Percentiles rank a stretch among this genome's conserved stretches.
Conservation (phyloP, 2,329 filamentous ascomycete species). For the Triangularia setosa region DNA sequence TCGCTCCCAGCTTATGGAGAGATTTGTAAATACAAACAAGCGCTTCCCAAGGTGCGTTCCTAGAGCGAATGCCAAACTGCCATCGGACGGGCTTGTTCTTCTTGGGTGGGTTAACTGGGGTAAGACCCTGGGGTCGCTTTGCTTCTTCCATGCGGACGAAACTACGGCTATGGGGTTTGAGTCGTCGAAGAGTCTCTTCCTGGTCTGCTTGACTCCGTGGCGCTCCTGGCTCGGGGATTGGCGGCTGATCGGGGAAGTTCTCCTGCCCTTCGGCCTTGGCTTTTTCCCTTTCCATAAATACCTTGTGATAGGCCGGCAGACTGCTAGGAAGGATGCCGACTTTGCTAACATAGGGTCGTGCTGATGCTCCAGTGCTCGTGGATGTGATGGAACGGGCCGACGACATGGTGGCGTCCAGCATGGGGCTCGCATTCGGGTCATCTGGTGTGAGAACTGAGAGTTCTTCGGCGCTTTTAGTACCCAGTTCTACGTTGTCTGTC, state of each 20-base stretch:
- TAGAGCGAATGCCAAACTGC: conserved; percentile 96
- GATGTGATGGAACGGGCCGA: conserved; percentile 53
- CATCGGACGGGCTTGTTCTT: conserved; percentile 81
- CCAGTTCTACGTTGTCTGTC: conserved; percentile 47
- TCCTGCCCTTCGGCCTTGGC: conserved; percentile 46
- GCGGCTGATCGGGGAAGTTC: conserved; percentile 38
- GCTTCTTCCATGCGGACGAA: conserved; percentile 65
- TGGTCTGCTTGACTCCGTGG: conserved; percentile 68
- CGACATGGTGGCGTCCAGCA: conserved; percentile 51
- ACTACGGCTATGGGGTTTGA: conserved; percentile 80
- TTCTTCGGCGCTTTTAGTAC: conserved; percentile 25
- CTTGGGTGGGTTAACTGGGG: conserved; percentile 60
- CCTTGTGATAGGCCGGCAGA: conserved; percentile 83
- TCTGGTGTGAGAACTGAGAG: conserved; percentile 36
- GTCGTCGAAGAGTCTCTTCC: conserved; percentile 71
- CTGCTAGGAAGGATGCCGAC: conserved; percentile 90
- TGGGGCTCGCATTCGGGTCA: conserved; percentile 38
- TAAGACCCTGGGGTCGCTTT: conserved; percentile 58
- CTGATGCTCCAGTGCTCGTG: conserved; percentile 43
- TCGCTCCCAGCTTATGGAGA: conserved; percentile 78
- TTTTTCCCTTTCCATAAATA: conserved; percentile 74
- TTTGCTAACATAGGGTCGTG: conserved; percentile 68
- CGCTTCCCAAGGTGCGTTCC: conserved; percentile 91
- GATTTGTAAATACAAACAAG: conserved; percentile 95
- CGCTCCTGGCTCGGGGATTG: conserved; percentile 45